A percentile compares a stretch with the other conserved stretches of the same genome.
Evolutionary conservation across 78 protist species (phyloP).

Genomic region (Cavenderia fasciculata): DNA sequence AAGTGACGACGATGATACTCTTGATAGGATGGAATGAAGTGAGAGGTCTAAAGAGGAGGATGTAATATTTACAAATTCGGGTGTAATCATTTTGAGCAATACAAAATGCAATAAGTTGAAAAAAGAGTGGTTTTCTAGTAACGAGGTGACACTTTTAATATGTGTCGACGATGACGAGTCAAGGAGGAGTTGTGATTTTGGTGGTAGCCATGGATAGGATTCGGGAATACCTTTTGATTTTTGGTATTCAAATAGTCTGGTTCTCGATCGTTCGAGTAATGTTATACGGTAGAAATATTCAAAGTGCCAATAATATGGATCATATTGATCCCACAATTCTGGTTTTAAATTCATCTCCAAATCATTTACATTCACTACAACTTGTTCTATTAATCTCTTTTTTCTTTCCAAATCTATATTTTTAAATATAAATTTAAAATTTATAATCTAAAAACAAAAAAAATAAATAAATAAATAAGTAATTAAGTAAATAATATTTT

Average conservation of each 20-base stretch:
- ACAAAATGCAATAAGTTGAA: neutral
- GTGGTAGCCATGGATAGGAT: neutral
- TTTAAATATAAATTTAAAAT: neutral
- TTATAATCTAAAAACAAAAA: too few species aligned
- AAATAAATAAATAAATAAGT: too few species aligned
- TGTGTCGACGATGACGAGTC: neutral
- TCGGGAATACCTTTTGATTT: neutral
- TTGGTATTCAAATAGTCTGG: neutral
- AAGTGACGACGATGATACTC: neutral
- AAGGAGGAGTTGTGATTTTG: too few species aligned
- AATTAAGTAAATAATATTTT: too few species aligned
- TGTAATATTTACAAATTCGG: neutral
- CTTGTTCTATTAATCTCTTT: neutral
- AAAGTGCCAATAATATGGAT: conserved; percentile 19
- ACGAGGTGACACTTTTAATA: neutral
- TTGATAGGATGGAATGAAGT: neutral
- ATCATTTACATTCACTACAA: neutral
- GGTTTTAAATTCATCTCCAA: conserved; percentile 11
- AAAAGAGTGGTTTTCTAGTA: too few species aligned
- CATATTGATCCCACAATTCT: neutral
- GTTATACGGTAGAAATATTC: neutral
- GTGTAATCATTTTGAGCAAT: neutral
- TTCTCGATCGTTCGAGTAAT: neutral
- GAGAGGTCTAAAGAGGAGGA: too few species aligned
- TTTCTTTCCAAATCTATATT: conserved; percentile 1